Percentiles rank a stretch among this genome's conserved stretches.
phyloP scores from a whole-genome alignment of 2,329 filamentous ascomycete species.

The Aureobasidium sp. region DNA sequence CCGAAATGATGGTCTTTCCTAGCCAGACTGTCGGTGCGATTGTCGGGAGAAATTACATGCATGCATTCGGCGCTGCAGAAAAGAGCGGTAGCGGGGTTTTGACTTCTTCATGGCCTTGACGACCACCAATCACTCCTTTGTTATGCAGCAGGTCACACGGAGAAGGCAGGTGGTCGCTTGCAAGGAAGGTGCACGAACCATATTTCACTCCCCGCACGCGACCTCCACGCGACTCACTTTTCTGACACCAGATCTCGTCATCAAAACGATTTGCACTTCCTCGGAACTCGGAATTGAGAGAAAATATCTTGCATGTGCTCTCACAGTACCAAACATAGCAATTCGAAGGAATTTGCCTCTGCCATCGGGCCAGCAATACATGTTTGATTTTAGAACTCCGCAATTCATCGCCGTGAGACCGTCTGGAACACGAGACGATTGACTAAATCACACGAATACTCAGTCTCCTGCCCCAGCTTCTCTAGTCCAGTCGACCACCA shows the following conservation, averaged over 20 bases:
- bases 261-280: background rate
- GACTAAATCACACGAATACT: too few species aligned
- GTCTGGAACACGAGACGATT: too few species aligned
- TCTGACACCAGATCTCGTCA: background rate
- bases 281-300: background rate
- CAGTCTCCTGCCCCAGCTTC: background rate
- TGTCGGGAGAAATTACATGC: conserved; percentile 1
- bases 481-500: background rate
- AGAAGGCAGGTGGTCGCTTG: conserved; percentile 4
- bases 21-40: conserved; percentile 6
- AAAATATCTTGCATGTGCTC: background rate
- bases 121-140: conserved; percentile 12
- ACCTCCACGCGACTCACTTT: background rate
- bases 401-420: too few species aligned
- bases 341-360: too few species aligned
- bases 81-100: conserved; percentile 7
- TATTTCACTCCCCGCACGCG: background rate
- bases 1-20: background rate
- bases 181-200: background rate
- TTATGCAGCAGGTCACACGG: conserved; percentile 13
- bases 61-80: background rate
- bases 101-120: background rate
- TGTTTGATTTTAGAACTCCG: too few species aligned
- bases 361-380: too few species aligned
- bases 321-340: too few species aligned